Base-by-base conservation (phyloP, 2,329 filamentous ascomycete genomes). In the Colletotrichum paranaense region DNA sequence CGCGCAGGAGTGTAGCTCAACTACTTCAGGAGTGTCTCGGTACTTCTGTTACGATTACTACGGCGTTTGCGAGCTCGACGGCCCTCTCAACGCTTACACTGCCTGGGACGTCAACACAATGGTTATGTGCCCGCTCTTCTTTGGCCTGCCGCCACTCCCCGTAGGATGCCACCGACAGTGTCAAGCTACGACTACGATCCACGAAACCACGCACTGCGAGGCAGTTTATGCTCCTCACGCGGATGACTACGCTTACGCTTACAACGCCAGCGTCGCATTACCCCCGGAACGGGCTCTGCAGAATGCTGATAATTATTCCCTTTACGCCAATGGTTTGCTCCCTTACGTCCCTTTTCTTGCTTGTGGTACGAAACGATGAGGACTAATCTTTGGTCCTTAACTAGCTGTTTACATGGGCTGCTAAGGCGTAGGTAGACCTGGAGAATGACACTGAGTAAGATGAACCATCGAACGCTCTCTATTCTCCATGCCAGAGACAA, bases 191-290 rank as follows among this genome's bases (percentile, higher is more conserved):
- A 78, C 77, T 12, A 73, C 76, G 4, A 72, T 78, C 22, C 76
- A 78, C 49, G 77, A 78, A 71, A 74, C 75, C 28, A 76, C 76
- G n/a, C 77, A 78, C 53, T 74, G 68, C 59, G 68, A 74, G 19
- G 74, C 66, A 8, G 73, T 78, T 1, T 77, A 75, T 22, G 64
- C 59, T 11, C 76, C 75, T 16, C 65, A 74, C 5, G 78, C 76
- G 4, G 73, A 77, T 24, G 77, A 78, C 42, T 75, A 52, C 11
- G 67, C 42, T 9, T 77, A 78, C 35, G 72, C 70, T 22, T 78
- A 78, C 55, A 73, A 76, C 28, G 75, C 76, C 28, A 76, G 72
- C 53, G 67, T 68, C 3, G 70, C 75, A 11, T 58, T 77, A 2
- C 7, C 74, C 8, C 2, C 60, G 74, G 0, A 75, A 75, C 7